Percentiles rank a stretch among this genome's conserved stretches.
phyloP scores from a whole-genome alignment of 495 filamentous ascomycete species.

The Hypoxylon cercidicola region DNA sequence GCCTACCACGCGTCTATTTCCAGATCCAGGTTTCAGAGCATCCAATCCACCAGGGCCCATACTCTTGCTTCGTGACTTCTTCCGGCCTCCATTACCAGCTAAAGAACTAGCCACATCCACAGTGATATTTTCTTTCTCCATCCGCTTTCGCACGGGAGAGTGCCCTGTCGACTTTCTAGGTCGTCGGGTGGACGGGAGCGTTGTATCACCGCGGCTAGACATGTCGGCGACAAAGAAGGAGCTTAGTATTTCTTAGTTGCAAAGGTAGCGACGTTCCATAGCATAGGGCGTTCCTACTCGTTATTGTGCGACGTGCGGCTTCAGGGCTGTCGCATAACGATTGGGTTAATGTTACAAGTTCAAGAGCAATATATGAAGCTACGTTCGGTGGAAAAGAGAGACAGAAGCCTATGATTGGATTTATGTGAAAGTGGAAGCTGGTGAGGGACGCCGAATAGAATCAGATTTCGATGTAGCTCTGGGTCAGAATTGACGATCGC shows the following conservation, averaged over 20 bases:
- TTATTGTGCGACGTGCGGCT: conserved; percentile 1
- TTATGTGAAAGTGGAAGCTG: background rate
- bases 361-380: conserved; percentile 1
- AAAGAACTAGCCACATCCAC: conserved; percentile 62
- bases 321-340: conserved; percentile 21
- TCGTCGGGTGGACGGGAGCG: conserved; percentile 65
- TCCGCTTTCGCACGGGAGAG: conserved; percentile 60
- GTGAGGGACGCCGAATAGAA: conserved; percentile 6
- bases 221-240: conserved; percentile 46
- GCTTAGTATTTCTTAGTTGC: conserved; percentile 5
- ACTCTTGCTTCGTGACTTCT: conserved; percentile 93
- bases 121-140: conserved; percentile 80
- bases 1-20: conserved; percentile 83
- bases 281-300: background rate
- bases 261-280: conserved; percentile 10
- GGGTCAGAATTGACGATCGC: conserved; percentile 27
- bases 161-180: conserved; percentile 83
- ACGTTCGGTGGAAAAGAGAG: background rate
- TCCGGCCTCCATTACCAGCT: conserved; percentile 58
- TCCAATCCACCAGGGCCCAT: conserved; percentile 91
- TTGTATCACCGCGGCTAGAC: conserved; percentile 58
- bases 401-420: conserved; percentile 4
- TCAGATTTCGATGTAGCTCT: background rate
- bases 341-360: background rate
- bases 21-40: conserved; percentile 77